Conservation (phyloP, 495 filamentous ascomycete genomes). For the Aspergillus conjunctus region DNA sequence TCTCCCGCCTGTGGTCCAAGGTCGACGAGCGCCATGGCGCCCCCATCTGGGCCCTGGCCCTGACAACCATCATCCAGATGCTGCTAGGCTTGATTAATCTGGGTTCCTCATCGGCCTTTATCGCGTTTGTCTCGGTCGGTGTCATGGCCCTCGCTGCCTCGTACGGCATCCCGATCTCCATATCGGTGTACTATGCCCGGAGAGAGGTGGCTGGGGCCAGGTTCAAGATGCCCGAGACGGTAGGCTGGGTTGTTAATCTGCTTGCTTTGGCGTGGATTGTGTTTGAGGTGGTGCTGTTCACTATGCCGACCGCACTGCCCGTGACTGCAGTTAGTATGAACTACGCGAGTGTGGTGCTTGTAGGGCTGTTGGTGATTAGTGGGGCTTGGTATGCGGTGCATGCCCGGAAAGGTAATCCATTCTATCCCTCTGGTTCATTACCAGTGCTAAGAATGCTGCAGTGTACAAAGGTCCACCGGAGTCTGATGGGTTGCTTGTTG, state of each 20-base stretch:
- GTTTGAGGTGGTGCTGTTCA: constrained; percentile 61
- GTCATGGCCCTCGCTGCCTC: constrained; percentile 60
- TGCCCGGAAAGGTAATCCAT: constrained; percentile 51
- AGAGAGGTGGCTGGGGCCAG: constrained; percentile 52
- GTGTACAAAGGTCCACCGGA: background rate
- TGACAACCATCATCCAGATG: constrained; percentile 45
- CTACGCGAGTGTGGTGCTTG: constrained; percentile 65
- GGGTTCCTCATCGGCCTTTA: constrained; percentile 61
- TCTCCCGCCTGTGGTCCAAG: constrained; percentile 37
- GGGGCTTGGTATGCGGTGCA: constrained; percentile 48
- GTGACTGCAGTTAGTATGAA: constrained; percentile 55
- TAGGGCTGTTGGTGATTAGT: constrained; percentile 49
- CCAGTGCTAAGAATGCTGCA: background rate
- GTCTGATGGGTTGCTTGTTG: background rate
- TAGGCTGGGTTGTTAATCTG: constrained; percentile 60
- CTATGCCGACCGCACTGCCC: constrained; percentile 53
- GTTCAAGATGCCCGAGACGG: constrained; percentile 55
- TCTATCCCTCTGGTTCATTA: background rate
- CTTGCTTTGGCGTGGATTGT: constrained; percentile 60
- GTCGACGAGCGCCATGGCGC: constrained; percentile 28
- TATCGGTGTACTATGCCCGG: constrained; percentile 50
- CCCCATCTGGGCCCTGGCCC: constrained; percentile 40
- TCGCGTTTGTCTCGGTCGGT: constrained; percentile 64
- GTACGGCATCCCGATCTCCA: constrained; percentile 60
- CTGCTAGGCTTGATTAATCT: constrained; percentile 64